Evolutionary conservation across 176 grass and related monocot genomes (phyloP).

Genomic region (Ensete glaucum): DNA sequence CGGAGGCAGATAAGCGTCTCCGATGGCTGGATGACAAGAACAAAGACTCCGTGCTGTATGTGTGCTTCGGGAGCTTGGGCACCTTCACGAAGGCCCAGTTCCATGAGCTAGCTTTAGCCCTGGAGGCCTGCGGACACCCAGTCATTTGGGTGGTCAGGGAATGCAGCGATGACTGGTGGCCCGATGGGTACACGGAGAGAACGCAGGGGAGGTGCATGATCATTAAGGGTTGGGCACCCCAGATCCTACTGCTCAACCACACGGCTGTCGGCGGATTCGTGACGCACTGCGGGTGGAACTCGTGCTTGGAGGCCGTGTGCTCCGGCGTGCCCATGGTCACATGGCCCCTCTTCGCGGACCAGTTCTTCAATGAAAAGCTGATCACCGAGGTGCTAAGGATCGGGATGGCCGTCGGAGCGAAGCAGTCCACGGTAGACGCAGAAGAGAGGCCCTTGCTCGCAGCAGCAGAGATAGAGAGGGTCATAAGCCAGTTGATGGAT

Average conservation of each 20-base stretch:
- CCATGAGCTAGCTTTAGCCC: constrained; percentile 34
- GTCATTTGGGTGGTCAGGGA: constrained; percentile 44
- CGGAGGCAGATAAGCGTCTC: constrained; percentile 8
- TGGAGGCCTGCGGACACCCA: constrained; percentile 19
- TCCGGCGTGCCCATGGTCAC: neutral
- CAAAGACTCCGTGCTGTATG: constrained; percentile 33
- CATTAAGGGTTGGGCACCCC: constrained; percentile 13
- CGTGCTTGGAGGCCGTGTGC: constrained; percentile 3
- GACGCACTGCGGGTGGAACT: constrained; percentile 70
- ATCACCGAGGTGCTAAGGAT: neutral
- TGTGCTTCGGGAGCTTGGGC: constrained; percentile 39
- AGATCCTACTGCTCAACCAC: neutral
- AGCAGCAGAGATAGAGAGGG: neutral
- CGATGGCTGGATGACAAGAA: constrained; percentile 31
- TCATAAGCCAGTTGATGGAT: neutral
- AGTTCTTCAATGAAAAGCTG: constrained; percentile 11
- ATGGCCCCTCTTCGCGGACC: neutral
- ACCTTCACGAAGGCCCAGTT: constrained; percentile 20
- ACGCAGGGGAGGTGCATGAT: constrained; percentile 26
- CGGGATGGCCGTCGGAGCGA: neutral
- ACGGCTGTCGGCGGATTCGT: constrained; percentile 30
- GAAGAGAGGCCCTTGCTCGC: neutral
- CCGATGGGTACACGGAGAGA: constrained; percentile 25
- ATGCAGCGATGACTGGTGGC: constrained; percentile 26
- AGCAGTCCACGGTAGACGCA: neutral